Conservation (phyloP, 306 rosid genomes). For the Psophocarpus tetragonolobus region DNA sequence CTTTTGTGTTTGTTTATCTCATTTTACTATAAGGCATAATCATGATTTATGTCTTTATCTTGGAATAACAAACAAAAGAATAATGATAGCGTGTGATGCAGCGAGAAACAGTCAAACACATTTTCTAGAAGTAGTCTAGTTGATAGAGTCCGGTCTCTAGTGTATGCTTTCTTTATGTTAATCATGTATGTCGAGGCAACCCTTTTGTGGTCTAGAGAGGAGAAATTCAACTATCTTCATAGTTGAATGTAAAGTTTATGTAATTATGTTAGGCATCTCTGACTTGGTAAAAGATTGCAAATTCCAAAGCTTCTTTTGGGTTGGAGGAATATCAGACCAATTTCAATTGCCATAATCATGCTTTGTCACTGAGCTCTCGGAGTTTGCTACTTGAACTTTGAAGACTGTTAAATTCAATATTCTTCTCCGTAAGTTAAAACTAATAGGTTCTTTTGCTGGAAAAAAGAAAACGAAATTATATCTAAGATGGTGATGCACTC, state of each 20-base stretch:
- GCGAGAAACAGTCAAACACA: slow-evolving; percentile 9
- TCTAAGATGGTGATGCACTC: too few species aligned
- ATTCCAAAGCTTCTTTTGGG: slow-evolving; percentile 39
- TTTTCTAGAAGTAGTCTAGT: slow-evolving; percentile 19
- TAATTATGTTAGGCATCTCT: slow-evolving; percentile 16
- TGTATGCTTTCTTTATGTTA: slow-evolving; percentile 18
- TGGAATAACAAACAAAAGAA: slow-evolving; percentile 28
- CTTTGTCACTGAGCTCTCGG: not conserved
- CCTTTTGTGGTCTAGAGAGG: not conserved
- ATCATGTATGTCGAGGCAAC: slow-evolving; percentile 24
- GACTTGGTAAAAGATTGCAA: slow-evolving; percentile 44
- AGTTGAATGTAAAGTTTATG: slow-evolving; percentile 41
- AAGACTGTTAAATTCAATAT: not conserved
- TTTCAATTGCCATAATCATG: slow-evolving; percentile 3
- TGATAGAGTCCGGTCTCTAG: slow-evolving; percentile 12
- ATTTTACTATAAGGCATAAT: slow-evolving; percentile 29
- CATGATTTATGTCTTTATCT: slow-evolving; percentile 41
- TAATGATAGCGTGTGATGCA: slow-evolving; percentile 22
- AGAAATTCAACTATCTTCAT: slow-evolving; percentile 38
- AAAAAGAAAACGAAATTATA: not conserved
- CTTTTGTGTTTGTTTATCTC: slow-evolving; percentile 3
- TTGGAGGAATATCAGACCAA: slow-evolving; percentile 33
- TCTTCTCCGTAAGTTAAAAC: not conserved
- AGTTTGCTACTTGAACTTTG: slow-evolving; percentile 15
- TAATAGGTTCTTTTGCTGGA: not conserved